These are phyloP conservation scores for Bullera alba DNA, from an alignment of 768 basidiomycete species.

Conservation along the genomic window DNA sequence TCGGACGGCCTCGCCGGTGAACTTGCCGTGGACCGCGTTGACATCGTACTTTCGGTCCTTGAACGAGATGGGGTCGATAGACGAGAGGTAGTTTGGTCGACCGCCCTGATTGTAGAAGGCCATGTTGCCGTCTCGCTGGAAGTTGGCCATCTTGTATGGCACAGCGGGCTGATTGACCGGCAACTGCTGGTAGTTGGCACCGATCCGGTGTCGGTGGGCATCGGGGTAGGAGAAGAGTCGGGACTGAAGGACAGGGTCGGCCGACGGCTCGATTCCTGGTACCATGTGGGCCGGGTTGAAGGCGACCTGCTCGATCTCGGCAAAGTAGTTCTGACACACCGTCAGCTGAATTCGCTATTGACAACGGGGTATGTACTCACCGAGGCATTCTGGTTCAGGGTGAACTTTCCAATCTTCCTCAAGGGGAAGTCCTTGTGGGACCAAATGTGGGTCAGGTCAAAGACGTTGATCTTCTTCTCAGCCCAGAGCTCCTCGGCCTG, in stretches of 20 bases:
- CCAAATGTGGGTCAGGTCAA: slow-evolving; percentile 44
- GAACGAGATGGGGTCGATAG: slow-evolving; percentile 66
- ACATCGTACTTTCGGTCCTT: slow-evolving; percentile 42
- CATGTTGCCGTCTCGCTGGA: slow-evolving; percentile 78
- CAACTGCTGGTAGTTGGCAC: slow-evolving; percentile 57
- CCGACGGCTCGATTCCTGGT: slow-evolving; percentile 80
- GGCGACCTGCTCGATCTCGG: slow-evolving; percentile 36
- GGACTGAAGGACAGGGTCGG: slow-evolving; percentile 88
- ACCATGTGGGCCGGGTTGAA: slow-evolving; percentile 69
- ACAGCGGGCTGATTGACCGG: slow-evolving; percentile 75
- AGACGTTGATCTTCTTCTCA: slow-evolving; percentile 55
- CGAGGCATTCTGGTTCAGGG: slow-evolving; percentile 47
- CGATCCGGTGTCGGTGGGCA: slow-evolving; percentile 45
- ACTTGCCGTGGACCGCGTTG: slow-evolving; percentile 57
- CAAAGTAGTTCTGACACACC: slow-evolving; percentile 46
- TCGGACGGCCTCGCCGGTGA: slow-evolving; percentile 57
- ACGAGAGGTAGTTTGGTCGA: slow-evolving; percentile 80
- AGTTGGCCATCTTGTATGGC: slow-evolving; percentile 62
- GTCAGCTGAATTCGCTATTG: background rate
- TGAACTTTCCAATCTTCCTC: slow-evolving; percentile 46
- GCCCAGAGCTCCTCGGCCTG: slow-evolving; percentile 79
- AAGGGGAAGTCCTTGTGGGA: slow-evolving; percentile 48
- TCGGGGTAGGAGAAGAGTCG: slow-evolving; percentile 82
- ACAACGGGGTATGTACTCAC: slow-evolving; percentile 7
- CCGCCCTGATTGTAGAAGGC: slow-evolving; percentile 70